Evolutionary conservation across 495 filamentous ascomycete species (phyloP).

Genomic region (Xylaria acuta): DNA sequence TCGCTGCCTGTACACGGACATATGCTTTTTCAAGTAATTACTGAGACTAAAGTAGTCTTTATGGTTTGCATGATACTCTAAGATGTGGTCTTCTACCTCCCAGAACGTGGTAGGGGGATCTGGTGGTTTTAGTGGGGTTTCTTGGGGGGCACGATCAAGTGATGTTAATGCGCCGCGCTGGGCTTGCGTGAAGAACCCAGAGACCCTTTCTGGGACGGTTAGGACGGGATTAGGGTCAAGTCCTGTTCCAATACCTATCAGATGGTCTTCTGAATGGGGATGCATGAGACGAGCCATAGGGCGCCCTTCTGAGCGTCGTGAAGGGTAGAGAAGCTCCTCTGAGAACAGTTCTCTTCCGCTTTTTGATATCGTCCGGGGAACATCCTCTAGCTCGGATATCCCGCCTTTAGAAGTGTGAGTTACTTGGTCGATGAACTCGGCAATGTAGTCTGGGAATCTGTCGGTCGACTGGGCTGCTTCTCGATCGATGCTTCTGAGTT

Average conservation of each 20-base stretch:
- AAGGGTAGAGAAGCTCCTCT: constrained; percentile 31
- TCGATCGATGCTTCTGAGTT: constrained; percentile 9
- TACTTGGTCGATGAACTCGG: constrained; percentile 21
- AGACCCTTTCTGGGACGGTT: background rate
- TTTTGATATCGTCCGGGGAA: constrained; percentile 25
- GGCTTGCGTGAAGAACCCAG: constrained; percentile 5
- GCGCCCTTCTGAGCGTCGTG: constrained; percentile 30
- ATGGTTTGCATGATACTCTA: constrained; percentile 12
- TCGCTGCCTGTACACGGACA: background rate
- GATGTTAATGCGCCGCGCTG: constrained; percentile 2
- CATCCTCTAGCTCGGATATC: constrained; percentile 19
- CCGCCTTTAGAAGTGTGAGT: background rate
- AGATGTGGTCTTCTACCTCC: constrained; percentile 7
- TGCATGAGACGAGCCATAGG: constrained; percentile 13
- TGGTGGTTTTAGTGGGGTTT: background rate
- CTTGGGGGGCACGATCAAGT: background rate
- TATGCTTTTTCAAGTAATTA: constrained; percentile 1
- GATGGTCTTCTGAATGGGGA: background rate
- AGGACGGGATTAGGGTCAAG: background rate
- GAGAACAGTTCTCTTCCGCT: constrained; percentile 3
- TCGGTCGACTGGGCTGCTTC: constrained; percentile 22
- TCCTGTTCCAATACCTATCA: background rate
- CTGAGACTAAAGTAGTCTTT: background rate
- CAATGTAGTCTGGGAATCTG: constrained; percentile 27
- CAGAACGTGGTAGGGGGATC: constrained; percentile 20